phyloP scores from a whole-genome alignment of 306 rosid species.

The Pueraria montana region DNA sequence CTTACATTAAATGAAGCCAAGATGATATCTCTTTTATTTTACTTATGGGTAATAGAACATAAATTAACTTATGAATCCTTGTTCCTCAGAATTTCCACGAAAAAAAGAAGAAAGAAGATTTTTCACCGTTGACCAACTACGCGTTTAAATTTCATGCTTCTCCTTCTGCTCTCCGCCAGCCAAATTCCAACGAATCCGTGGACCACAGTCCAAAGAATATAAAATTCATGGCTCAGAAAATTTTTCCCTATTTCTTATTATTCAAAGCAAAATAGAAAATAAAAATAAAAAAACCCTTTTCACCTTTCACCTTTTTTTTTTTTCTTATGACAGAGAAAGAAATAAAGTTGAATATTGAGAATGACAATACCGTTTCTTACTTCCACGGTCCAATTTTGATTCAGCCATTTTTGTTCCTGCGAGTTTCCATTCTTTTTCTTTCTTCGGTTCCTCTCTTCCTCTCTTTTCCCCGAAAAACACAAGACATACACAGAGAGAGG shows the following conservation, averaged over 20 bases:
- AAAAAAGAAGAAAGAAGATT: neutral
- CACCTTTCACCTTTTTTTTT: neutral
- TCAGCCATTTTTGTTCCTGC: constrained; percentile 41
- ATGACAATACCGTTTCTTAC: neutral
- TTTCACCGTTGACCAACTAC: neutral
- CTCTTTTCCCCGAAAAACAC: neutral
- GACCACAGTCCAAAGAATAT: neutral
- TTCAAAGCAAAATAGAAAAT: neutral
- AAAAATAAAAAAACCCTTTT: neutral
- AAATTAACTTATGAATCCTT: no score
- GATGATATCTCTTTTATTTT: neutral
- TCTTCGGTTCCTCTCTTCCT: constrained; percentile 28
- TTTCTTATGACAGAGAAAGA: no score
- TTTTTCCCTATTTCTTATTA: neutral
- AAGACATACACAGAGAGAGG: neutral
- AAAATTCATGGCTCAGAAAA: constrained; percentile 28
- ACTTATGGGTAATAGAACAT: no score
- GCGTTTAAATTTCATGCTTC: constrained; percentile 4
- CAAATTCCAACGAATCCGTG: constrained; percentile 48
- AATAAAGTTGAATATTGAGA: constrained; percentile 6
- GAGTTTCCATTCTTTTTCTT: neutral
- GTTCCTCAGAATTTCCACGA: neutral
- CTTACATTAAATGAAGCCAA: neutral
- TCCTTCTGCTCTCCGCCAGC: constrained; percentile 20
- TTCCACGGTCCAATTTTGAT: constrained; percentile 38